Base-by-base conservation (phyloP, 2,329 filamentous ascomycete species). In the Bipolaris bicolor region DNA sequence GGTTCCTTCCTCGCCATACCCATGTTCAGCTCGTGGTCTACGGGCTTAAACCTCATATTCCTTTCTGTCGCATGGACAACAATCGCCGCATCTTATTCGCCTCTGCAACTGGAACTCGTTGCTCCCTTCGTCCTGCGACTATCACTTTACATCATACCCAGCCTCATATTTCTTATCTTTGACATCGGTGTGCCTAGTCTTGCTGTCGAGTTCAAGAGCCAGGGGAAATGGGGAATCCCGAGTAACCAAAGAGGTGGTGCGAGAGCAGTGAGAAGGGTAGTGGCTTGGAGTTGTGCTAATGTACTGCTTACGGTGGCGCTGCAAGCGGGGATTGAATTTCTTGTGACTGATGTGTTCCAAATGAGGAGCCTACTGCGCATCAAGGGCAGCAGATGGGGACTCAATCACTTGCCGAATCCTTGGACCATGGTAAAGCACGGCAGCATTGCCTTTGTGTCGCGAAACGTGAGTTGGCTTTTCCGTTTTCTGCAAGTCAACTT, bases 1-100 rank as follows among this genome's bases (percentile, higher is more conserved):
- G 72, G 80, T n/a, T 79, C 90, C 22, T 80, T 93, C 47, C 80
- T 93, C 55, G 90, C 89, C 1, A 82, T 94, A 36, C 90, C 90
- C 1, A 83, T 91, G 62, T 77, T 91, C 39, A 90, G 88, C 26
- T 90, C 90, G 6, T 92, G 89, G 80, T 88, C 81, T 40, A 94
- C 92, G 1, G 92, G 88, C 1, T 81, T 96, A 62, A 97, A 95
- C 75, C 79, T 96, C 22, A 80, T 96, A 61, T 93, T 96, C 80
- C 95, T 97, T 77, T 94, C 92, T 75, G 85, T 96, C 79, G 94
- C 91, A 66, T 97, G 92, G 92, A 87, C 87, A 5, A 94, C 91
- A 0, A 83, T 97, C 31, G 86, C 96, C 37, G 80, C 94, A 3
- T 90, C 89, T 6, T 90, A 96, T 68, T 83, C 88, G 1, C 87